A percentile compares a stretch with the other conserved stretches of the same genome.
These are phyloP conservation scores for Synchytrium microbalum DNA, from an alignment of 371 early-diverging fungal genomes.

Conservation along the genomic window DNA sequence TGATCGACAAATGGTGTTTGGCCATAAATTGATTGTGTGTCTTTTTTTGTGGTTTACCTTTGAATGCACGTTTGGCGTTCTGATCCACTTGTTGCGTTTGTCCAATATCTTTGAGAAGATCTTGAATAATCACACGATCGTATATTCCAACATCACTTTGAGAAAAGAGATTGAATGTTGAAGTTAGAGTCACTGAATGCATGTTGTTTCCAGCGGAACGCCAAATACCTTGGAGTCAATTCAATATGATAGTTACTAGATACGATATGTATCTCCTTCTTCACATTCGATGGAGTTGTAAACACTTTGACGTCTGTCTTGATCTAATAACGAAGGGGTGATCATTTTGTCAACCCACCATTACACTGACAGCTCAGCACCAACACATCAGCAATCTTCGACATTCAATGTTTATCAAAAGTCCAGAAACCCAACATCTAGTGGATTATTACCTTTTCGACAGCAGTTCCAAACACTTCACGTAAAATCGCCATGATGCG, in stretches of 20 bases:
- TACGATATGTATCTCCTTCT: slow-evolving; percentile 74
- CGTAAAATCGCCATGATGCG: slow-evolving; percentile 75
- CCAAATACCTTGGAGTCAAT: slow-evolving; percentile 77
- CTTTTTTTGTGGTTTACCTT: slow-evolving; percentile 50
- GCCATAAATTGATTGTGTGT: no score
- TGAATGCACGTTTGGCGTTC: slow-evolving; percentile 72
- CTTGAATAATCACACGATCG: slow-evolving; percentile 95
- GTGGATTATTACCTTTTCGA: slow-evolving; percentile 65
- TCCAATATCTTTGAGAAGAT: slow-evolving; percentile 95
- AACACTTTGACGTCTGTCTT: slow-evolving; percentile 82
- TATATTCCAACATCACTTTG: slow-evolving; percentile 84
- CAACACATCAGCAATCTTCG: not conserved
- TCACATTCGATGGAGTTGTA: slow-evolving; percentile 72
- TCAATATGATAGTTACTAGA: slow-evolving; percentile 90
- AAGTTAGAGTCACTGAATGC: slow-evolving; percentile 8
- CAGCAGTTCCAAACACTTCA: slow-evolving; percentile 85
- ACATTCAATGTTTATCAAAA: no score
- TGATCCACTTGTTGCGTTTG: slow-evolving; percentile 94
- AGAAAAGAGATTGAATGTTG: no score
- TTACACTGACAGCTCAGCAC: slow-evolving; percentile 7
- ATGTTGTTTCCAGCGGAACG: not conserved
- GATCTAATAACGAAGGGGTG: slow-evolving; percentile 43
- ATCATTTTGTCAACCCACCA: not conserved
- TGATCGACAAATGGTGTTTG: not conserved
- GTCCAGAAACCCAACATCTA: no score